These are phyloP conservation scores for Phytopythium vexans DNA, from an alignment of 352 stramenopile species.

Conservation along the genomic window DNA sequence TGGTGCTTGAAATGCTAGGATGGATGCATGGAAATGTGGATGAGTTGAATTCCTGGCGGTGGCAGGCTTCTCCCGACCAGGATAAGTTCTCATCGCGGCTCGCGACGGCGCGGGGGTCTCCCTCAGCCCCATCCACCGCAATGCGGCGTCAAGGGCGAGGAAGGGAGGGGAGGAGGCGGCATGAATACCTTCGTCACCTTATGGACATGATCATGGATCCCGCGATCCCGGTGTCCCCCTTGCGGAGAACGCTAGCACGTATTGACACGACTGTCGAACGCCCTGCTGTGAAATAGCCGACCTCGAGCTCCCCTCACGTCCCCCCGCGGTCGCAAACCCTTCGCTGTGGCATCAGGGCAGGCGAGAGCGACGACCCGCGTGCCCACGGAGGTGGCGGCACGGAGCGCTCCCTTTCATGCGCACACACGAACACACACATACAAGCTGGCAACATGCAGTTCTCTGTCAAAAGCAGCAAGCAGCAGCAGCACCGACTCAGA, in stretches of 20 bases:
- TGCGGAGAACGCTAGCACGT: conserved; percentile 43
- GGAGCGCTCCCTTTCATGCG: conserved; percentile 13
- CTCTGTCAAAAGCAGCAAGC: too few relatives aligned
- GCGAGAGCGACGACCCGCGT: too few relatives aligned
- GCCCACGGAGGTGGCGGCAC: too few relatives aligned
- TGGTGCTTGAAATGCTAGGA: too few relatives aligned
- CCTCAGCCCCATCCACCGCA: conserved; percentile 1
- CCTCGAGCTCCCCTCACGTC: conserved; percentile 18
- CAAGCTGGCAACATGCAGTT: too few relatives aligned
- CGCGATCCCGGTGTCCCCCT: conserved; percentile 59
- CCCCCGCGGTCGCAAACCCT: conserved; percentile 13
- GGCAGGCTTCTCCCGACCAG: conserved; percentile 21
- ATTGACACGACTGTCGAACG: conserved; percentile 12
- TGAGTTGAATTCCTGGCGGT: conserved; percentile 50
- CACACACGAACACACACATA: background rate
- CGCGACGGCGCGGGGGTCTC: conserved; percentile 5
- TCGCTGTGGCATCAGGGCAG: conserved; percentile 28
- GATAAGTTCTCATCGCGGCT: conserved; percentile 61
- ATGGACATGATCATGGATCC: conserved; percentile 75
- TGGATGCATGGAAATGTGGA: conserved; percentile 24
- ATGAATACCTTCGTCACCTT: conserved; percentile 75
- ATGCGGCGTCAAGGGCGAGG: background rate
- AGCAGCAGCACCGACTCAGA: too few relatives aligned
- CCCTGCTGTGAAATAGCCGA: conserved; percentile 9
- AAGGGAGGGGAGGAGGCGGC: conserved; percentile 15